These are phyloP conservation scores for Fusarium compactum DNA, from an alignment of 2,329 filamentous ascomycete species.

Conservation along the genomic window DNA sequence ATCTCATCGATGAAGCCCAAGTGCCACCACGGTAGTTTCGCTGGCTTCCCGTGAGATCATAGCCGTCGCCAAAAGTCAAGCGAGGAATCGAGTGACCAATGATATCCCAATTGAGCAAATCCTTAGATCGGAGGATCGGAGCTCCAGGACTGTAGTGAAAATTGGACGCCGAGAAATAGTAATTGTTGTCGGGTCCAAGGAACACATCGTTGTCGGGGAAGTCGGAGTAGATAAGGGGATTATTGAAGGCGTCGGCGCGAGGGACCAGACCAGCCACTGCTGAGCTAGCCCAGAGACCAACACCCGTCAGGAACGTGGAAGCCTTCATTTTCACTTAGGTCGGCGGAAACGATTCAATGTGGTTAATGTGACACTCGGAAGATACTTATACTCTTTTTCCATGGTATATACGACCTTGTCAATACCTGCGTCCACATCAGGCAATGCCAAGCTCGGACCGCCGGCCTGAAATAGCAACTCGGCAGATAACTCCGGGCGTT, in stretches of 20 bases:
- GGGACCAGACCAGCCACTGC: background rate
- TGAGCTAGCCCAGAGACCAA: background rate
- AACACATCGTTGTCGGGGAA: constrained; percentile 67
- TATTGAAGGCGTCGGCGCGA: constrained; percentile 43
- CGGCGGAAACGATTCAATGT: fast-evolving
- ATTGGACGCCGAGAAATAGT: constrained; percentile 67
- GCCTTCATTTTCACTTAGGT: background rate
- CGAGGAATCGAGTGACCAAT: constrained; percentile 60
- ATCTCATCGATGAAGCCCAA: constrained; percentile 67
- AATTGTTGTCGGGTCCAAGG: constrained; percentile 61
- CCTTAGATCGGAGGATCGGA: constrained; percentile 66
- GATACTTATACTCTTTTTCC: constrained; percentile 2
- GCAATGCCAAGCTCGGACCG: constrained; percentile 1
- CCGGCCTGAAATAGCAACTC: constrained; percentile 22
- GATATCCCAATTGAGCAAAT: constrained; percentile 65
- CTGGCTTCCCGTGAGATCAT: constrained; percentile 56
- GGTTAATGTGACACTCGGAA: fast-evolving
- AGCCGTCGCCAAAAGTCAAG: constrained; percentile 61
- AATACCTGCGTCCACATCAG: background rate
- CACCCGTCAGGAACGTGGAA: background rate
- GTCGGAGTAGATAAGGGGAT: constrained; percentile 68
- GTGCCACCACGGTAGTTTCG: constrained; percentile 65
- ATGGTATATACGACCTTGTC: background rate
- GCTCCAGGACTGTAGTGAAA: constrained; percentile 69
- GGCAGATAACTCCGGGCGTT: constrained; percentile 1